These are phyloP conservation scores for Neurospora crassa DNA, from an alignment of 2,329 filamentous ascomycete genomes.

Conservation along the genomic window DNA sequence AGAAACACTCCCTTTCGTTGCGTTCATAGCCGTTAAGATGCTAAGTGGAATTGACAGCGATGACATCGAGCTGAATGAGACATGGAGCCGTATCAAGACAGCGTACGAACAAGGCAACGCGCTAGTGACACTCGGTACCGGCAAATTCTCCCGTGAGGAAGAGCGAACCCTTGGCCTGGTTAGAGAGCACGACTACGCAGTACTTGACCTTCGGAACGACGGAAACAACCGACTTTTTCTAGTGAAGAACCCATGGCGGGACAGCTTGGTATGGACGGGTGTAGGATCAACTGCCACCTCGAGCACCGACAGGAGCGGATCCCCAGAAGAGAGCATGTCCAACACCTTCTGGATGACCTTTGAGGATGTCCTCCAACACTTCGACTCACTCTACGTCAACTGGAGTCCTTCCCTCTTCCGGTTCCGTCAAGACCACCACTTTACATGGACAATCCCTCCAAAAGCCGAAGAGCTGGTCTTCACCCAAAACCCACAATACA, in stretches of 20 bases:
- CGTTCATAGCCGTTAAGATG: too few species aligned
- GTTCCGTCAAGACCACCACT: slow-evolving; percentile 80
- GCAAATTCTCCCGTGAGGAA: slow-evolving; percentile 65
- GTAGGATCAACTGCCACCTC: slow-evolving; percentile 27
- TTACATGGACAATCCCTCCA: slow-evolving; percentile 60
- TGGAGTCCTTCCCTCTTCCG: slow-evolving; percentile 87
- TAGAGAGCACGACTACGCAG: slow-evolving; percentile 87
- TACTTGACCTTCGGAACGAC: slow-evolving; percentile 63
- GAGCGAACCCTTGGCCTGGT: slow-evolving; percentile 75
- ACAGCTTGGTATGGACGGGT: slow-evolving; percentile 66
- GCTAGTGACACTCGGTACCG: slow-evolving; percentile 83
- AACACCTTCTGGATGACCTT: slow-evolving; percentile 94
- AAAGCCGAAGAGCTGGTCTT: slow-evolving; percentile 43
- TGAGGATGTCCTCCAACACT: slow-evolving; percentile 80
- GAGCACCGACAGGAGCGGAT: slow-evolving; percentile 14
- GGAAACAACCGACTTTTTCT: slow-evolving; percentile 59
- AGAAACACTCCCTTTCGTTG: neutral
- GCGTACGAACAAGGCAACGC: slow-evolving; percentile 73
- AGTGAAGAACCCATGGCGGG: slow-evolving; percentile 93
- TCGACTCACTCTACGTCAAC: slow-evolving; percentile 93
- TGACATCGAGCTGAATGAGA: slow-evolving; percentile 62
- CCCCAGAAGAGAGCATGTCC: slow-evolving; percentile 31
- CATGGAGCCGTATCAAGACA: slow-evolving; percentile 69
- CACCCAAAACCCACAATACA: slow-evolving; percentile 62
- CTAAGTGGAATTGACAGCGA: slow-evolving; percentile 39